These are phyloP conservation scores for Nicotiana noctiflora DNA, from an alignment of 257 asterid species.

Conservation along the genomic window DNA sequence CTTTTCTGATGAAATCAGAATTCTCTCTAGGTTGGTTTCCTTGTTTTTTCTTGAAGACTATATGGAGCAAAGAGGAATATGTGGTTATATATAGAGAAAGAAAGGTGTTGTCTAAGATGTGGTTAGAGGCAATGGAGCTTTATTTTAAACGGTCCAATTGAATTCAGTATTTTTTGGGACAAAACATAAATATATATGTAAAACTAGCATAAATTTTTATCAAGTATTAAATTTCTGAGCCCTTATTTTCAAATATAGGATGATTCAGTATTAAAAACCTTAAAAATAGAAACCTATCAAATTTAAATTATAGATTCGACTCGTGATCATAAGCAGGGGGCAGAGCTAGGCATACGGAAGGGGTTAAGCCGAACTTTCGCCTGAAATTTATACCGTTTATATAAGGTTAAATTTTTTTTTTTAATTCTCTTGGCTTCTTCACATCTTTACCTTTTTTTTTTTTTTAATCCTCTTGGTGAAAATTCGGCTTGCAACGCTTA, in stretches of 20 bases:
- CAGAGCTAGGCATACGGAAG: too few relatives aligned
- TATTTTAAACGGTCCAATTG: neutral
- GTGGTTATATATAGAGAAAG: slow-evolving; percentile 4
- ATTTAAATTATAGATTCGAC: neutral
- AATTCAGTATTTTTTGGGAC: neutral
- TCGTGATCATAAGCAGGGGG: too few relatives aligned
- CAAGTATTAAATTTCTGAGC: too few relatives aligned
- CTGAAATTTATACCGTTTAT: too few relatives aligned
- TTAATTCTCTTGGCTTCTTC: too few relatives aligned
- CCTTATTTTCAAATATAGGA: neutral
- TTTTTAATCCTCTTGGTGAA: too few relatives aligned
- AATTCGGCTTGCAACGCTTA: too few relatives aligned
- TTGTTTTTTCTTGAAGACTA: neutral
- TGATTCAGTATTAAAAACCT: neutral
- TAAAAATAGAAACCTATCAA: neutral
- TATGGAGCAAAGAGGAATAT: neutral
- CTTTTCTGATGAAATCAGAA: neutral
- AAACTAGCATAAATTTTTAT: too few relatives aligned
- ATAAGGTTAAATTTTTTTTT: too few relatives aligned
- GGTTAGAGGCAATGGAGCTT: neutral
- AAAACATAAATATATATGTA: neutral
- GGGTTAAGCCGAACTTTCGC: too few relatives aligned
- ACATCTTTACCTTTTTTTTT: too few relatives aligned
- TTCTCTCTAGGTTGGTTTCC: neutral
- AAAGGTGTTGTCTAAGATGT: neutral